phyloP scores from a whole-genome alignment of 768 basidiomycete species.

The Pisolithus sp. region DNA sequence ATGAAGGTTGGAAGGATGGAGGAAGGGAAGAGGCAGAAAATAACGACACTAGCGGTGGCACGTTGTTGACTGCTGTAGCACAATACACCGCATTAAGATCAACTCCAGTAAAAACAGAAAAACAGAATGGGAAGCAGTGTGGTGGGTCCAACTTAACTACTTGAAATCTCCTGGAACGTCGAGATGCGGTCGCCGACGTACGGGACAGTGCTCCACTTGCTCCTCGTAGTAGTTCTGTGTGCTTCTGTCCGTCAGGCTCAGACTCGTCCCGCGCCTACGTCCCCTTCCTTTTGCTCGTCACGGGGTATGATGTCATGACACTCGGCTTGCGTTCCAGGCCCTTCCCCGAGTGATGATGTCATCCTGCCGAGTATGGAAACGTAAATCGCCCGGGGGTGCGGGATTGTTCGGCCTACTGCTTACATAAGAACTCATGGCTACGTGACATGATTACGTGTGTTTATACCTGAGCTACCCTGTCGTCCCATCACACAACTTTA shows the following conservation, averaged over 20 bases:
- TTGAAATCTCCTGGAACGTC: neutral
- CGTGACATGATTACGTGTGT: no score
- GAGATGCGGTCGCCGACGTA: neutral
- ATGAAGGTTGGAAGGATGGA: conserved; percentile 8
- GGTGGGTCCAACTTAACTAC: neutral
- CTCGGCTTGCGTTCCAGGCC: neutral
- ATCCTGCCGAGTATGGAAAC: neutral
- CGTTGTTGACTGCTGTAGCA: neutral
- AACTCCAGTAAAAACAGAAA: neutral
- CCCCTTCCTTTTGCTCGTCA: conserved; percentile 9
- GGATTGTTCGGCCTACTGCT: no score
- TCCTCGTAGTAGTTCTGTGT: neutral
- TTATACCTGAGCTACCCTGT: no score
- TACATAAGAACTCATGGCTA: no score
- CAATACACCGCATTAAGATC: neutral
- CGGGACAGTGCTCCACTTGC: neutral
- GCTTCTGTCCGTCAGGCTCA: neutral
- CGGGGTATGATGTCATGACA: conserved; percentile 25
- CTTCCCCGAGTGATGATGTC: neutral
- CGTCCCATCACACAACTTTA: no score
- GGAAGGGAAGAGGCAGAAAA: neutral
- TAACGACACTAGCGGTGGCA: neutral
- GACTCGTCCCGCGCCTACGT: neutral
- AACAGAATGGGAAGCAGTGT: no score
- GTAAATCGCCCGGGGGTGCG: no score